Evolutionary conservation across 164 flowering plant genomes (phyloP).

Genomic region (Brasenia schreberi): DNA sequence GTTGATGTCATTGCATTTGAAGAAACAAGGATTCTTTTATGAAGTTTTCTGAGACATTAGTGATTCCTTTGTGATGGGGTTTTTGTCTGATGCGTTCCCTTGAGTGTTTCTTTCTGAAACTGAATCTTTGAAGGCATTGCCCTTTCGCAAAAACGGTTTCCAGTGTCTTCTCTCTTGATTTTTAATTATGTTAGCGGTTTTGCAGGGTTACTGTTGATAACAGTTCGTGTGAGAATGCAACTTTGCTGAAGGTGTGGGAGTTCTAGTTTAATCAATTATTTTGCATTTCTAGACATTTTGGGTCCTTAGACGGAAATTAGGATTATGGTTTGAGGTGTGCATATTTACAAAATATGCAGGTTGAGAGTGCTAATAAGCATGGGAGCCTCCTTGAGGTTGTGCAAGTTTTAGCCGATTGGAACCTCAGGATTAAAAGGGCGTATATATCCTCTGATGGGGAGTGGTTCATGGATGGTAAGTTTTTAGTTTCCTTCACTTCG

Average conservation of each 20-base stretch:
- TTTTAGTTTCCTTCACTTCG: background rate
- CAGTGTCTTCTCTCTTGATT: background rate
- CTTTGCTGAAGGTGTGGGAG: conserved; percentile 57
- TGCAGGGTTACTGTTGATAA: conserved; percentile 83
- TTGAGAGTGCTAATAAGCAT: conserved; percentile 70
- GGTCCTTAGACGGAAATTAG: background rate
- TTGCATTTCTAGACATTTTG: background rate
- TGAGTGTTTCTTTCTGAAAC: background rate
- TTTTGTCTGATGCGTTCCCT: background rate
- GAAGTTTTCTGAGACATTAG: background rate
- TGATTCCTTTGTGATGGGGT: background rate
- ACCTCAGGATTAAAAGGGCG: conserved; percentile 51
- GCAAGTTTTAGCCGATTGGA: conserved; percentile 55
- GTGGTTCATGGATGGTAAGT: conserved; percentile 83
- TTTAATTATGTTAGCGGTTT: background rate
- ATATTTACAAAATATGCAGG: conserved; percentile 25
- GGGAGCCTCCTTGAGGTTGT: conserved; percentile 63
- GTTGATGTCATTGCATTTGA: background rate
- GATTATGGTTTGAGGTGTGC: background rate
- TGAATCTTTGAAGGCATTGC: too few relatives aligned
- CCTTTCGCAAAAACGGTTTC: background rate
- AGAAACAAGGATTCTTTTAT: background rate
- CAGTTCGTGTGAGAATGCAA: conserved; percentile 43
- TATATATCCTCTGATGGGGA: conserved; percentile 73
- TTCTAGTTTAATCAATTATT: too few relatives aligned